Evolutionary conservation across 2,329 filamentous ascomycete species (phyloP), one percentile per base, ranked within the genome.

Genomic region (Calonectria hawksworthii): DNA sequence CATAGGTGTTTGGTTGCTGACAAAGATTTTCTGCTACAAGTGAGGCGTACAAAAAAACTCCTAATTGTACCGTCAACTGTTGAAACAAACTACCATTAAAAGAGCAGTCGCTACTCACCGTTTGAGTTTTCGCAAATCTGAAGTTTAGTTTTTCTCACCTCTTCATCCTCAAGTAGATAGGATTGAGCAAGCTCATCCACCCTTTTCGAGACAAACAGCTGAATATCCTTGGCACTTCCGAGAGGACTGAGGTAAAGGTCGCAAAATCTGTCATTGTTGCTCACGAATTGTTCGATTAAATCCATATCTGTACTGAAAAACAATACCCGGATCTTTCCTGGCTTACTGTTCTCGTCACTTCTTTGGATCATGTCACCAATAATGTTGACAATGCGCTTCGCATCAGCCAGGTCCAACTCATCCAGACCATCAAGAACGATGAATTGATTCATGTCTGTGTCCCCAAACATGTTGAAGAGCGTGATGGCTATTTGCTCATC

Each of bases 381-480:
- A 68, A 83, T 86, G 0, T 74, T 10, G 0, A 84, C 50, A 0
- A 85, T 77, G n/a, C 79, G 76, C 30, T 77, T 80, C 13, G 81
- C 73, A 18, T 87, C 82, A 0, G 66, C 34, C 5, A 64, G n/a
- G 1, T 82, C 73, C 66, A 85, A 86, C 72, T 88, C 86, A 64
- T 88, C 87, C 18, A 88, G 74, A 0, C 87, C 87, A 74, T 89
- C 87, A n/a, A 89, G 79, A 9, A 89, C 74, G 41, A 88, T 81
- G 75, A 85, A 87, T 13, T 84, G 77, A 2, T 78, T 79, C 13
- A 72, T 38, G 44, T 72, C 79, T 34, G 75, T 76, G 2, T 85
- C 78, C 16, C 82, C 80, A 26, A 83, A 83, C 0, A 82, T 68
- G 1, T 82, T 77, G 3, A 87, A 75, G 4, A 88, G 79, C 0